Percentiles rank a stretch among this genome's conserved stretches.
These are phyloP conservation scores for Suillus occidentalis DNA, from an alignment of 768 basidiomycete genomes.

Conservation along the genomic window DNA sequence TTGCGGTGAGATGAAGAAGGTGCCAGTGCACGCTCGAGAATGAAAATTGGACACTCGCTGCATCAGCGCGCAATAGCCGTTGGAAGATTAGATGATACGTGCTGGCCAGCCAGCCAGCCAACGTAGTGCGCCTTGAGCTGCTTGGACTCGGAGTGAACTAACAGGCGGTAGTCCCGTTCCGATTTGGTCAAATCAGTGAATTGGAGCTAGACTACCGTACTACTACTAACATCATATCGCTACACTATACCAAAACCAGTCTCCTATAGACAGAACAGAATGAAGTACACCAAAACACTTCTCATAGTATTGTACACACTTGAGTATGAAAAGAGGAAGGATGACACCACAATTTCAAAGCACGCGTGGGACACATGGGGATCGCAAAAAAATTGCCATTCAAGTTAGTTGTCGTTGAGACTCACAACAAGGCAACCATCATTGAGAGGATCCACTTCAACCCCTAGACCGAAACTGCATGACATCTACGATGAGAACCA, in stretches of 20 bases:
- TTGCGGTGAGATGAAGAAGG: conserved; percentile 5
- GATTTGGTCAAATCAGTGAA: too few species aligned
- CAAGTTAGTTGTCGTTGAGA: not conserved
- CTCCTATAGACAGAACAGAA: not conserved
- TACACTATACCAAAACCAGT: not conserved
- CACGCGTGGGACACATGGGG: not conserved
- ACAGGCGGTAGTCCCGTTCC: too few species aligned
- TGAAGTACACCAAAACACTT: not conserved
- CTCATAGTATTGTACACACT: not conserved
- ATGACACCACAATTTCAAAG: not conserved
- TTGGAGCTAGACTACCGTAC: too few species aligned
- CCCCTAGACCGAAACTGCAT: conserved; percentile 64
- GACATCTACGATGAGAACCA: not conserved
- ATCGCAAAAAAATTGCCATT: not conserved
- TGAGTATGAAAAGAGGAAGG: not conserved
- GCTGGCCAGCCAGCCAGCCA: not conserved
- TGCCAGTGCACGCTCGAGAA: not conserved
- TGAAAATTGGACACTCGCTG: not conserved
- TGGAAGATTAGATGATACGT: not conserved
- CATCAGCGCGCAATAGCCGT: not conserved
- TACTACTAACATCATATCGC: too few species aligned
- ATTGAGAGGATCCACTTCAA: conserved; percentile 74
- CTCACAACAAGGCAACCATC: conserved; percentile 75
- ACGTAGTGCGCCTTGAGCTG: not conserved
- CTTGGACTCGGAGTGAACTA: not conserved